Evolutionary conservation across 306 rosid genomes (phyloP).

Genomic region (Quercus engelmannii): DNA sequence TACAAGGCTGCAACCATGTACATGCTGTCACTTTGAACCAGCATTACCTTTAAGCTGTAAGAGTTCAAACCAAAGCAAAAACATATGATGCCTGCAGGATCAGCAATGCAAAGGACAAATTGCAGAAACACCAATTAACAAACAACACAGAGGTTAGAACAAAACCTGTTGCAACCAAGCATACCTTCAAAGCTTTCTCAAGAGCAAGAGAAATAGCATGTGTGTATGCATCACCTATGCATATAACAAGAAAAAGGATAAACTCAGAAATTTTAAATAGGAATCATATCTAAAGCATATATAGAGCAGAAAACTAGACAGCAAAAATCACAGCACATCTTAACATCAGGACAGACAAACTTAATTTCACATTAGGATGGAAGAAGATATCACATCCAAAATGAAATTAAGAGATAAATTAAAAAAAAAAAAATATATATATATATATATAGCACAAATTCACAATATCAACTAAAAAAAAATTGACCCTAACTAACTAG

Average conservation of each 20-base stretch:
- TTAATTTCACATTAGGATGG: background rate
- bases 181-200: slow-evolving; percentile 92
- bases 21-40: too few species aligned
- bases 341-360: background rate
- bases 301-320: slow-evolving; percentile 4
- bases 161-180: slow-evolving; percentile 19
- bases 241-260: slow-evolving; percentile 15
- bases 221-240: slow-evolving; percentile 58
- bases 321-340: background rate
- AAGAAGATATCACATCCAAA: background rate
- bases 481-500: background rate
- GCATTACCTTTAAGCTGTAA: background rate
- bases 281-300: background rate
- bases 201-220: slow-evolving; percentile 53
- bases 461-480: slow-evolving; percentile 14
- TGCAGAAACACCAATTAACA: slow-evolving; percentile 2
- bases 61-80: slow-evolving; percentile 11
- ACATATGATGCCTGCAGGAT: background rate
- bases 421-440: background rate
- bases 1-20: too few species aligned
- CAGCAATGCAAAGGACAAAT: slow-evolving; percentile 4
- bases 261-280: background rate
- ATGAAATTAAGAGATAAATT: background rate
- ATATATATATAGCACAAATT: background rate
- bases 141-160: slow-evolving; percentile 5